Conservation (phyloP, 2,329 filamentous ascomycete species). For the Aureobasidium sp. region DNA sequence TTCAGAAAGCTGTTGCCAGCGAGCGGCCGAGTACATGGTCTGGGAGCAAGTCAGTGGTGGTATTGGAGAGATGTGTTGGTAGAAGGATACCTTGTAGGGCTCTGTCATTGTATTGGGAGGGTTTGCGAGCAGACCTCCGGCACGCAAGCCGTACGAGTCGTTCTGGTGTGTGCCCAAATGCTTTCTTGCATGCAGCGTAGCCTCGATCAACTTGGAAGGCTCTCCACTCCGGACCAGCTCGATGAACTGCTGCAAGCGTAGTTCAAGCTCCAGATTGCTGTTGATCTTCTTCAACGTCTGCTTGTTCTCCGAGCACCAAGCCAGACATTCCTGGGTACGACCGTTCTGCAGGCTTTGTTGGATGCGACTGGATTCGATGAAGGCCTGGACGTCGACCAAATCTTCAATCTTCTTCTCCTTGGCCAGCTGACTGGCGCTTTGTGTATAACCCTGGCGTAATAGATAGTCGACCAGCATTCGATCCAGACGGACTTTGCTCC, state of each 20-base stretch:
- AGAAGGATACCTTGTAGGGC: slow-evolving; percentile 47
- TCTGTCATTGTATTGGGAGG: slow-evolving; percentile 50
- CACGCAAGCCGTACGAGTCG: slow-evolving; percentile 59
- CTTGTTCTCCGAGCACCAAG: slow-evolving; percentile 91
- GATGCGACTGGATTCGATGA: slow-evolving; percentile 72
- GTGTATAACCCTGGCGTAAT: slow-evolving; percentile 70
- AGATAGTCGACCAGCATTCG: slow-evolving; percentile 88
- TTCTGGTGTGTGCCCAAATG: slow-evolving; percentile 64
- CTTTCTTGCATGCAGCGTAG: slow-evolving; percentile 73
- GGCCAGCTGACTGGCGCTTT: slow-evolving; percentile 68
- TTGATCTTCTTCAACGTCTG: slow-evolving; percentile 83
- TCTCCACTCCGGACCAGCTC: slow-evolving; percentile 69
- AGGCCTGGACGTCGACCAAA: slow-evolving; percentile 82
- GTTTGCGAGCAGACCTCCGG: slow-evolving; percentile 74
- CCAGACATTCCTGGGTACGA: slow-evolving; percentile 68
- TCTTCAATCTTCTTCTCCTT: slow-evolving; percentile 66
- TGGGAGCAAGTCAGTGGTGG: neutral
- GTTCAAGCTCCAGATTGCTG: slow-evolving; percentile 82
- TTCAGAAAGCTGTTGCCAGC: slow-evolving; percentile 69
- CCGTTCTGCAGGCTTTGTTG: slow-evolving; percentile 61
- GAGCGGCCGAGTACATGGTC: slow-evolving; percentile 56
- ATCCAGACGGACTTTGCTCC: slow-evolving; percentile 75
- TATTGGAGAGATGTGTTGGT: neutral
- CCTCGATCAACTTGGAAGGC: slow-evolving; percentile 59
- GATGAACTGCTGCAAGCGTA: slow-evolving; percentile 90